Base-by-base conservation (phyloP, 768 basidiomycete species). In the Amyloporia xantha region DNA sequence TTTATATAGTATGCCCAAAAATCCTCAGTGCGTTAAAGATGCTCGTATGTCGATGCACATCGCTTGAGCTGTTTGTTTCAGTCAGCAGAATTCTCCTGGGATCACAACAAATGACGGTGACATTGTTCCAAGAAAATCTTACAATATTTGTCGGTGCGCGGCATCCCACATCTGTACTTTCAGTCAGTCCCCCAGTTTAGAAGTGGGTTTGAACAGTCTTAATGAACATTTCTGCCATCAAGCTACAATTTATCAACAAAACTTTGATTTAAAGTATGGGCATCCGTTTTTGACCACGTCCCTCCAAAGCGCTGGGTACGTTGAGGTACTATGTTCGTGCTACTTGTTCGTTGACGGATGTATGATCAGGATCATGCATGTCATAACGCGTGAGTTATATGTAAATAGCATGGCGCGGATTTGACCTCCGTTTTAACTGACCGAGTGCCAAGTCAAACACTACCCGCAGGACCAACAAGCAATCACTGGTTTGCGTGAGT, bases 91-190 rank as follows among this genome's bases (percentile, higher is more conserved):
- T n/a, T n/a, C n/a, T n/a, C n/a, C n/a, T n/a, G n/a, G n/a, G n/a
- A n/a, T n/a, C n/a, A n/a, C 52, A n/a, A 38, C 30, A 41, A 28
- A 55, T 27, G 62, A 63, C 17, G 60, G 64, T 2, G 68, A 71
- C 26, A 71, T 76, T 0, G 57, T 71, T 6, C 80, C 79, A 23
- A 67, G 77, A 51, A 82, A 84, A 59, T 80, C 86, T 2, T 84
- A 87, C 52, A 88, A 90, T 58, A 68, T 87, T 15, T 82, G 85
- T n/a, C 84, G 86, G 63, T 70, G 77, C 42, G 88, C 88, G 39
- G 87, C 88, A 23, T 77, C 73, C 40, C 82, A 86, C 54, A 68
- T 89, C 41, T 80, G 80, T 50, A 70, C 79, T 3, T 76, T 83
- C 54, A 76, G 87, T 85, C 54, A n/a, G 65, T 56, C 30, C 15